These are phyloP conservation scores for Bremia lactucae DNA, from an alignment of 352 stramenopile genomes.

Conservation along the genomic window DNA sequence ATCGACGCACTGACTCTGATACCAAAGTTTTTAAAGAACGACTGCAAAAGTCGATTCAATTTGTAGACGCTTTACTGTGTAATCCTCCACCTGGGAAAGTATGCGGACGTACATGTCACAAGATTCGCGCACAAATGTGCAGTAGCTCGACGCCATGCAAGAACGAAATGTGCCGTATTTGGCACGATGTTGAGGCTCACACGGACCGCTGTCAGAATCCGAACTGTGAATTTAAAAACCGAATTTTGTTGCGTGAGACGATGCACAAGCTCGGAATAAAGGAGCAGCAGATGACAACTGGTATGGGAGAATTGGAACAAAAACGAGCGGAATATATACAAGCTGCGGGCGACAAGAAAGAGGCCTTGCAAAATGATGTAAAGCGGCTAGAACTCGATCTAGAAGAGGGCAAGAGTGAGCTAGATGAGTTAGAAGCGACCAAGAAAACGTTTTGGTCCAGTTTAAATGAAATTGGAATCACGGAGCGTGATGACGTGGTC, in stretches of 20 bases:
- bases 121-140: slow-evolving; percentile 52
- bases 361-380: slow-evolving; percentile 24
- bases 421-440: slow-evolving; percentile 50
- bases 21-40: slow-evolving; percentile 60
- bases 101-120: slow-evolving; percentile 34
- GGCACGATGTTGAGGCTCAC: slow-evolving; percentile 64
- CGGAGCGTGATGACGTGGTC: slow-evolving; percentile 31
- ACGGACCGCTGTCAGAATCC: slow-evolving; percentile 50
- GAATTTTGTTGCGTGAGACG: slow-evolving; percentile 55
- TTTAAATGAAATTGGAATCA: slow-evolving; percentile 31
- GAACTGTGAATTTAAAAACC: slow-evolving; percentile 60
- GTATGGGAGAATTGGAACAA: slow-evolving; percentile 29
- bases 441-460: slow-evolving; percentile 25
- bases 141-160: slow-evolving; percentile 41
- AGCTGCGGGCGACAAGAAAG: slow-evolving; percentile 29
- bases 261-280: slow-evolving; percentile 49
- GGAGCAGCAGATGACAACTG: slow-evolving; percentile 32
- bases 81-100: slow-evolving; percentile 37
- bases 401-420: slow-evolving; percentile 41
- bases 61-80: slow-evolving; percentile 62
- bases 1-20: slow-evolving; percentile 33
- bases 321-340: slow-evolving; percentile 35
- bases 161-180: slow-evolving; percentile 59
- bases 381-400: slow-evolving; percentile 17
- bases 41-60: slow-evolving; percentile 49